Evolutionary conservation across 768 basidiomycete genomes (phyloP).

Genomic region (Trametes villosa): DNA sequence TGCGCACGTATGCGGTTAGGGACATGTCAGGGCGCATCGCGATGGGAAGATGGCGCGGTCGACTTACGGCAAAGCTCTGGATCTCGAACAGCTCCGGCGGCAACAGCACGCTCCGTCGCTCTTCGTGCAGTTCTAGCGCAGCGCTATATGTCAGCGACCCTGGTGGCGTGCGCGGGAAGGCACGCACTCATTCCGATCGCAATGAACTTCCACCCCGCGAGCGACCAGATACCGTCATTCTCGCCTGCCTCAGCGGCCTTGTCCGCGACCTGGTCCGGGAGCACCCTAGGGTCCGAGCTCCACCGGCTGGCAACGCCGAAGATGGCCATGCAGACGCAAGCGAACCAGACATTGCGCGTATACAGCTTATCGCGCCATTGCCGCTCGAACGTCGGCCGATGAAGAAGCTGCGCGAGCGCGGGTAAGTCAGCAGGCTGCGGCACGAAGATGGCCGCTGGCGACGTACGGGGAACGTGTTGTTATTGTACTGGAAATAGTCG

Average conservation of each 20-base stretch:
- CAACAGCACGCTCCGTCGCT: constrained; percentile 54
- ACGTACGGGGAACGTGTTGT: constrained; percentile 55
- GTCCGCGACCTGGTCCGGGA: constrained; percentile 24
- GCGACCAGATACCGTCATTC: constrained; percentile 47
- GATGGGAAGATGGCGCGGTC: constrained; percentile 11
- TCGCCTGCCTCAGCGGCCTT: constrained; percentile 31
- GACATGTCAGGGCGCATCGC: constrained; percentile 3
- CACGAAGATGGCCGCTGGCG: neutral
- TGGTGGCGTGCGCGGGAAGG: neutral
- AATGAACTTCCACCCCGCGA: constrained; percentile 66
- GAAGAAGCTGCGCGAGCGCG: constrained; percentile 16
- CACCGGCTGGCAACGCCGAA: constrained; percentile 37
- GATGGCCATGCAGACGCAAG: constrained; percentile 34
- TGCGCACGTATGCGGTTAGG: neutral
- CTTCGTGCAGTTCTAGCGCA: constrained; percentile 52
- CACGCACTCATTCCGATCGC: constrained; percentile 54
- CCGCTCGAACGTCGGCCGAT: constrained; percentile 29
- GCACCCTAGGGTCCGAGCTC: constrained; percentile 33
- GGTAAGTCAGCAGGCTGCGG: neutral
- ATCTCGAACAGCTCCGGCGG: constrained; percentile 66
- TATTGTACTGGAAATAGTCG: constrained; percentile 67
- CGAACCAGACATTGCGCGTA: constrained; percentile 35
- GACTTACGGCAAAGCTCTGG: constrained; percentile 56
- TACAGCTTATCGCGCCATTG: constrained; percentile 25
- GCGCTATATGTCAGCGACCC: neutral